These are phyloP conservation scores for Nakaseomyces delphensis DNA, from an alignment of 1,139 yeast species.

Conservation along the genomic window DNA sequence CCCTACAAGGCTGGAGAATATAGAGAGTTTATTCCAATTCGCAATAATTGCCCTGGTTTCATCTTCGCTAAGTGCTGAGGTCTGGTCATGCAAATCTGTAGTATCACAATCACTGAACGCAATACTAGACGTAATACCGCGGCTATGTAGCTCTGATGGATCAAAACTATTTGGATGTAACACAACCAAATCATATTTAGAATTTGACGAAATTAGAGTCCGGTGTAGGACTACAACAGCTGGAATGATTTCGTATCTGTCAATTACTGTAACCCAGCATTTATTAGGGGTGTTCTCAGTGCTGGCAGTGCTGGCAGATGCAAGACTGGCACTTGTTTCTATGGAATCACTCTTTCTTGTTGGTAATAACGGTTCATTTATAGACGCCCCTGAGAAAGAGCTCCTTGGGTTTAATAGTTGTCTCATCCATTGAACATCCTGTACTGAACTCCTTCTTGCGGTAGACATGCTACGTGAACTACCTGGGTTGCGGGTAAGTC, in stretches of 20 bases:
- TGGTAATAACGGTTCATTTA: conserved; percentile 17
- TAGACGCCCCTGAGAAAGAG: conserved; percentile 28
- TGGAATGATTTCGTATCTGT: conserved; percentile 15
- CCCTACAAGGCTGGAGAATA: conserved; percentile 20
- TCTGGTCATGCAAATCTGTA: not conserved
- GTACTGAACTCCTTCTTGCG: conserved; percentile 25
- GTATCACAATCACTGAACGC: conserved; percentile 12
- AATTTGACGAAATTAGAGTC: conserved; percentile 19
- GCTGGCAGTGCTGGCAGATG: not conserved
- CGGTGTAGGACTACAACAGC: conserved; percentile 23
- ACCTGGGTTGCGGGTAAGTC: no score
- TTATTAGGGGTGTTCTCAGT: conserved; percentile 8
- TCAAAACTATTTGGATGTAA: conserved; percentile 16
- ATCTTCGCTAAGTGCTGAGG: not conserved
- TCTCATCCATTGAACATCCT: conserved; percentile 29
- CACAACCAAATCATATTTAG: conserved; percentile 23
- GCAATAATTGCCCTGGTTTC: not conserved
- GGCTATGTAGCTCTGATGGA: conserved; percentile 14
- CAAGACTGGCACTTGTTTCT: not conserved
- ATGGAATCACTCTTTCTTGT: conserved; percentile 5
- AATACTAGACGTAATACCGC: conserved; percentile 13
- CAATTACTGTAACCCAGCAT: conserved; percentile 28
- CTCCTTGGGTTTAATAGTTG: conserved; percentile 31
- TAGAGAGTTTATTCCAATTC: conserved; percentile 18
- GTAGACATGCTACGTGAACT: conserved; percentile 3